phyloP scores from a whole-genome alignment of 805 yeast genomes.

The Brettanomyces nanus region DNA sequence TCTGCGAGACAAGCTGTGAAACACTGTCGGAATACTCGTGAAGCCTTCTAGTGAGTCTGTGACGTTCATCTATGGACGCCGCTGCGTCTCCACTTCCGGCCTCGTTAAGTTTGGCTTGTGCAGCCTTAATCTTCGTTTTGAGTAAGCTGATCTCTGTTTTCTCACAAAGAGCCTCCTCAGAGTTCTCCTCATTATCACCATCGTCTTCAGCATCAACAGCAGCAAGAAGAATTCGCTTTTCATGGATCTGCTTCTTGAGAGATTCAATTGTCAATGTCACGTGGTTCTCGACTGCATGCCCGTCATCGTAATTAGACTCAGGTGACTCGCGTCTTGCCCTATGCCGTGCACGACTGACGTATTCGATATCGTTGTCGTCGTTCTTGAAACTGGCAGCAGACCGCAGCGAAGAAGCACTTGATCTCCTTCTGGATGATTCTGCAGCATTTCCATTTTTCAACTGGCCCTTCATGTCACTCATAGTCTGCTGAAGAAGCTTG shows the following conservation, averaged over 20 bases:
- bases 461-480: slow-evolving; percentile 61
- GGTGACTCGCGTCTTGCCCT: slow-evolving; percentile 23
- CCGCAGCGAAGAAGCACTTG: slow-evolving; percentile 23
- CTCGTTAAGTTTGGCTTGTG: slow-evolving; percentile 32
- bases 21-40: slow-evolving; percentile 60
- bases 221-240: slow-evolving; percentile 61
- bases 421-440: slow-evolving; percentile 15
- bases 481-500: slow-evolving; percentile 61
- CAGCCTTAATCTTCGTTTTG: slow-evolving; percentile 48
- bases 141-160: slow-evolving; percentile 53
- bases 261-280: slow-evolving; percentile 38
- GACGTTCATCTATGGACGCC: slow-evolving; percentile 37
- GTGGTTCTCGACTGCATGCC: slow-evolving; percentile 7
- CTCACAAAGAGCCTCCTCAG: slow-evolving; percentile 29
- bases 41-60: slow-evolving; percentile 48
- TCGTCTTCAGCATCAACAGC: slow-evolving; percentile 65
- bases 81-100: slow-evolving; percentile 14
- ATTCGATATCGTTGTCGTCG: slow-evolving; percentile 61
- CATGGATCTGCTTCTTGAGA: slow-evolving; percentile 58
- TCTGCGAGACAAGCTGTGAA: slow-evolving; percentile 59
- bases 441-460: slow-evolving; percentile 31
- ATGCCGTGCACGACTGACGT: slow-evolving; percentile 54
- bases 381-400: slow-evolving; percentile 61
- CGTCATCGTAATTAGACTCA: slow-evolving; percentile 11
- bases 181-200: slow-evolving; percentile 33